Conservation (phyloP, 805 yeast genomes). For the Metschnikowia gruessii region DNA sequence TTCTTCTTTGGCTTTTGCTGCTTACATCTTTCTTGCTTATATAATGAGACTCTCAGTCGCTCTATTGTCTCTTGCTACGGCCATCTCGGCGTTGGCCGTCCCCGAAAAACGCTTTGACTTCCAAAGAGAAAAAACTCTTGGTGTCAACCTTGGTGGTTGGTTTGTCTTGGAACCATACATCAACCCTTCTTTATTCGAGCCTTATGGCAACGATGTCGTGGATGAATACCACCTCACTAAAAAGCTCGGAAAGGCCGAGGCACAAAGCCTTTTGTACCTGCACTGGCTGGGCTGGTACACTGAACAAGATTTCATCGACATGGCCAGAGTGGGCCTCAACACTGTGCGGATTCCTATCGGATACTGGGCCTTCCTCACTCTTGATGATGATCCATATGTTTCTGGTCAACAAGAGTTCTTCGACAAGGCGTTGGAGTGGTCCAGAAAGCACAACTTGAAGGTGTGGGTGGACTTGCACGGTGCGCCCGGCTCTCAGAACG, state of each 20-base stretch:
- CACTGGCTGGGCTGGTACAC: constrained; percentile 83
- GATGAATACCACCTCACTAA: constrained; percentile 77
- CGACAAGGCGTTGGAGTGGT: constrained; percentile 79
- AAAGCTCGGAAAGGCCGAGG: constrained; percentile 58
- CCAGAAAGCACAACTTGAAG: constrained; percentile 54
- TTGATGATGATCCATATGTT: constrained; percentile 77
- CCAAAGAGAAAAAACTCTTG: constrained; percentile 43
- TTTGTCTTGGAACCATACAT: constrained; percentile 83
- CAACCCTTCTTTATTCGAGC: constrained; percentile 70
- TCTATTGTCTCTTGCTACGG: constrained; percentile 13
- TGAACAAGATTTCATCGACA: constrained; percentile 64
- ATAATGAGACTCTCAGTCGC: constrained; percentile 11
- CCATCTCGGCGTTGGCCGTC: constrained; percentile 11
- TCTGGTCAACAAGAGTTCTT: constrained; percentile 73
- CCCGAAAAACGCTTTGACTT: constrained; percentile 31
- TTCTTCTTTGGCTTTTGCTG: neutral
- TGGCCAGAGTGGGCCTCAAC: constrained; percentile 66
- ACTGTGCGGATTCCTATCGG: constrained; percentile 90
- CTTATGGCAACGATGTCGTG: constrained; percentile 48
- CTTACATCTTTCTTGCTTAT: neutral
- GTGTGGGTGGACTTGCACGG: constrained; percentile 95
- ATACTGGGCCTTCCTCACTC: constrained; percentile 80
- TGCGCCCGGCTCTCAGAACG: constrained; percentile 96
- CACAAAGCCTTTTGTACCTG: constrained; percentile 43
- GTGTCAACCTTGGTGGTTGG: constrained; percentile 91